phyloP scores from a whole-genome alignment of 805 yeast genomes.

The Hanseniaspora guilliermondii region DNA sequence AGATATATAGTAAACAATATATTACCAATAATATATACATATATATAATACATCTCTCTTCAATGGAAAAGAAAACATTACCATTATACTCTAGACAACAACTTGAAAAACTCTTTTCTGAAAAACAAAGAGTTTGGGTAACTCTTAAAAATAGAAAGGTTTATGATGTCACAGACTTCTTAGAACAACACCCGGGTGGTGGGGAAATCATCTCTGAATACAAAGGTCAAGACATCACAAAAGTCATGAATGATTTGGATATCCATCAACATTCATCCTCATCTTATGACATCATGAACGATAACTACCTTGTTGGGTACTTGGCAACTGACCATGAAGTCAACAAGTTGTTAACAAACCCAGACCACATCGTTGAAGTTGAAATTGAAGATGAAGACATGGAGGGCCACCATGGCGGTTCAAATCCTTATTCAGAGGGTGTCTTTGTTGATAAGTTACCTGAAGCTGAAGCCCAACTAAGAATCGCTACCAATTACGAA shows the following conservation, averaged over 20 bases:
- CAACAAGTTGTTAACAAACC: conserved; percentile 50
- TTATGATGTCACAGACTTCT: conserved; percentile 57
- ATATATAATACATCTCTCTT: background rate
- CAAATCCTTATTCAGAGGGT: conserved; percentile 36
- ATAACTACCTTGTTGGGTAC: conserved; percentile 66
- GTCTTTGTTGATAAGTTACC: conserved; percentile 51
- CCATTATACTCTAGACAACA: conserved; percentile 50
- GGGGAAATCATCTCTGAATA: conserved; percentile 57
- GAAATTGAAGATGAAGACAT: conserved; percentile 22
- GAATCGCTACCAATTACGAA: conserved; percentile 64
- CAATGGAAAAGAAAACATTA: conserved; percentile 27
- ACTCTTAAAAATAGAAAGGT: conserved; percentile 67
- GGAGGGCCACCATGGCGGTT: conserved; percentile 27
- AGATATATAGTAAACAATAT: too few relatives aligned
- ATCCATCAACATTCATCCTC: conserved; percentile 73
- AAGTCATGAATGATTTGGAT: conserved; percentile 33
- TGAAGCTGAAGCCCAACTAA: conserved; percentile 49
- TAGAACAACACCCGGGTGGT: conserved; percentile 53
- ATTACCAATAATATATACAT: too few relatives aligned
- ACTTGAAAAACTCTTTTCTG: conserved; percentile 41
- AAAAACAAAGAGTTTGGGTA: conserved; percentile 58
- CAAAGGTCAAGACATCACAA: conserved; percentile 74
- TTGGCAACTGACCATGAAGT: conserved; percentile 75
- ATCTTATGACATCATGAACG: conserved; percentile 78
- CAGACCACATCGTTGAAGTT: conserved; percentile 49